These are phyloP conservation scores for Acacia melanoxylon DNA, from an alignment of 306 rosid genomes.

Conservation along the genomic window DNA sequence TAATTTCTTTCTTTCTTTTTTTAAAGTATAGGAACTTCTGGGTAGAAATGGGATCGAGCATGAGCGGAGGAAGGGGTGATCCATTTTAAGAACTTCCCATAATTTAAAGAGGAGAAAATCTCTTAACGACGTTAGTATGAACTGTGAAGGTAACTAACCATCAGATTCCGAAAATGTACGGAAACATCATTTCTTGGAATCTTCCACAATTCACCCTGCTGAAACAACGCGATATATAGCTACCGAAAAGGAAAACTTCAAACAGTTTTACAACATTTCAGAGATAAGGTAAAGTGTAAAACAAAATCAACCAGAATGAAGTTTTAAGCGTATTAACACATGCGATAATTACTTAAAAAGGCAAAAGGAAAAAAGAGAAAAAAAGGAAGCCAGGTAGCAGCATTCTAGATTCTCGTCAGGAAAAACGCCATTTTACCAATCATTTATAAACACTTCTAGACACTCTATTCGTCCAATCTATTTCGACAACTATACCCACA, in stretches of 20 bases:
- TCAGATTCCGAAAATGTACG: not conserved
- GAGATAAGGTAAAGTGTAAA: not conserved
- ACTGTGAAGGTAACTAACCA: not conserved
- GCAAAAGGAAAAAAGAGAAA: not conserved
- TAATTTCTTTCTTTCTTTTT: not conserved
- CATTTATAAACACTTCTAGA: not conserved
- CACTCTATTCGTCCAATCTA: not conserved
- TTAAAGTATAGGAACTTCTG: not conserved
- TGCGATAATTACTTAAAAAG: not conserved
- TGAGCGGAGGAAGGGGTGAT: not conserved
- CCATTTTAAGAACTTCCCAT: not conserved
- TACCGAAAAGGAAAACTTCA: not conserved
- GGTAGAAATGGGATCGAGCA: not conserved
- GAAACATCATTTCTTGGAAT: not conserved
- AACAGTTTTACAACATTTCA: not conserved
- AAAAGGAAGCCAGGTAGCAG: not conserved
- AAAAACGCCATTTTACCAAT: not conserved
- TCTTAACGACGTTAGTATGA: not conserved
- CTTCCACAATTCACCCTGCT: not conserved
- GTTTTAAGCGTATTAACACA: not conserved
- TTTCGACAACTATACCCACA: not conserved
- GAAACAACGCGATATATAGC: not conserved
- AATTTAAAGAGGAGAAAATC: not conserved
- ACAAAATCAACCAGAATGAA: not conserved
- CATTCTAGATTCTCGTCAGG: conserved; percentile 13